Percentiles rank a stretch among this genome's conserved stretches.
phyloP scores from a whole-genome alignment of 495 filamentous ascomycete genomes.

The Hypoxylon rickii region DNA sequence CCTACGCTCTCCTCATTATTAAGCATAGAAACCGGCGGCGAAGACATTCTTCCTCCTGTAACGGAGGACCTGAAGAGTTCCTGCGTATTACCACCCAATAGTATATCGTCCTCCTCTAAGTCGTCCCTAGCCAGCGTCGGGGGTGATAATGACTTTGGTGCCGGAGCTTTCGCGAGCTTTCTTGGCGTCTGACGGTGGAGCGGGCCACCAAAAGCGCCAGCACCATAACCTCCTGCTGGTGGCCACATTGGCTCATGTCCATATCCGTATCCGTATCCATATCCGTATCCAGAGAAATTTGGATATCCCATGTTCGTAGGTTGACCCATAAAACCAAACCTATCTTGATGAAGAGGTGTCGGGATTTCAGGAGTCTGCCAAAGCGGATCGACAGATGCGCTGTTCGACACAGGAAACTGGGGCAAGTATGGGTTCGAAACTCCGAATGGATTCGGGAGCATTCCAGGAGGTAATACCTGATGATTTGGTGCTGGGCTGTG shows the following conservation, averaged over 20 bases:
- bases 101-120: constrained; percentile 34
- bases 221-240: constrained; percentile 3
- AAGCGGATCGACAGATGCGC: constrained; percentile 24
- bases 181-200: constrained; percentile 2
- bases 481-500: not conserved
- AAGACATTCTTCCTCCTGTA: constrained; percentile 1
- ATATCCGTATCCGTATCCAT: constrained; percentile 18
- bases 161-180: constrained; percentile 17
- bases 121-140: constrained; percentile 6
- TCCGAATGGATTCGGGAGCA: constrained; percentile 9
- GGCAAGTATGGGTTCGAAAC: constrained; percentile 17
- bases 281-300: constrained; percentile 4
- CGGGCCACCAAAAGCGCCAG: not conserved
- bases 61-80: not conserved
- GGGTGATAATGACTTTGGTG: constrained; percentile 4
- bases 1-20: not conserved
- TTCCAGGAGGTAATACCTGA: constrained; percentile 13
- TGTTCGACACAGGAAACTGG: constrained; percentile 10
- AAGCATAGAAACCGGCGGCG: not conserved
- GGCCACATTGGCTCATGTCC: constrained; percentile 1
- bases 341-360: constrained; percentile 12
- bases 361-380: constrained; percentile 37
- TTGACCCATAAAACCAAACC: constrained; percentile 23
- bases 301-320: constrained; percentile 20
- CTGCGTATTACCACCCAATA: constrained; percentile 16